Evolutionary conservation across 2,329 filamentous ascomycete genomes (phyloP).

Genomic region (Thelonectria discophora): DNA sequence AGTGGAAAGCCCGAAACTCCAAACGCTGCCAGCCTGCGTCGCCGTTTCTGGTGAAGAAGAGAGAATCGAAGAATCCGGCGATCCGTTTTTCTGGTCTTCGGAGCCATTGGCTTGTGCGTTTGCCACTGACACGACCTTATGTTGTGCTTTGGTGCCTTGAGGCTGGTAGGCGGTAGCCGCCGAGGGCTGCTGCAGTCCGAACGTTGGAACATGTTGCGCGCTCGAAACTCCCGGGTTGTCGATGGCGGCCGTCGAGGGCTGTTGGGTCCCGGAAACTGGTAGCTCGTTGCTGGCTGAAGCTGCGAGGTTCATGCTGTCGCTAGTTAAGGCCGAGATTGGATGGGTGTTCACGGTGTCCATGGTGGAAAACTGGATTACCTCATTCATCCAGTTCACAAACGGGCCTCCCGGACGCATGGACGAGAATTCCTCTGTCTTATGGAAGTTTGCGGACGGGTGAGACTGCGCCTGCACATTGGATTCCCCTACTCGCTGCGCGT

Average conservation of each 20-base stretch:
- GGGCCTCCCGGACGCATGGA: neutral
- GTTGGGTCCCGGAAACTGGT: neutral
- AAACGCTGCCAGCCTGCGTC: neutral
- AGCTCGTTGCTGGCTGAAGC: neutral
- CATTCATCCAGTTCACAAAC: neutral
- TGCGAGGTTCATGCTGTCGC: neutral
- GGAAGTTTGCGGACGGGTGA: neutral
- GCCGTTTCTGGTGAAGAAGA: neutral
- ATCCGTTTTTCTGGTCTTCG: neutral
- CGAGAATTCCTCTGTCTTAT: too few relatives aligned
- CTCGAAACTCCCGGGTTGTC: neutral
- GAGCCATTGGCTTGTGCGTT: neutral
- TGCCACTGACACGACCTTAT: neutral
- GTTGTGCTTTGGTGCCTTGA: neutral
- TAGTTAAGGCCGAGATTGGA: neutral
- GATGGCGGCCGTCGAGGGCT: neutral
- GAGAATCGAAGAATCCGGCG: neutral
- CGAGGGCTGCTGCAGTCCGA: neutral
- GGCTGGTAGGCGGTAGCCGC: neutral
- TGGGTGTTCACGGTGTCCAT: neutral
- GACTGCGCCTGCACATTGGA: neutral
- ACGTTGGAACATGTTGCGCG: neutral
- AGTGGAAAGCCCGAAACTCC: neutral
- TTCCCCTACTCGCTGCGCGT: neutral
- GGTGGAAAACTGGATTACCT: neutral